Evolutionary conservation across 179 eudicot genomes (phyloP).

Genomic region (Pouteria campechiana): DNA sequence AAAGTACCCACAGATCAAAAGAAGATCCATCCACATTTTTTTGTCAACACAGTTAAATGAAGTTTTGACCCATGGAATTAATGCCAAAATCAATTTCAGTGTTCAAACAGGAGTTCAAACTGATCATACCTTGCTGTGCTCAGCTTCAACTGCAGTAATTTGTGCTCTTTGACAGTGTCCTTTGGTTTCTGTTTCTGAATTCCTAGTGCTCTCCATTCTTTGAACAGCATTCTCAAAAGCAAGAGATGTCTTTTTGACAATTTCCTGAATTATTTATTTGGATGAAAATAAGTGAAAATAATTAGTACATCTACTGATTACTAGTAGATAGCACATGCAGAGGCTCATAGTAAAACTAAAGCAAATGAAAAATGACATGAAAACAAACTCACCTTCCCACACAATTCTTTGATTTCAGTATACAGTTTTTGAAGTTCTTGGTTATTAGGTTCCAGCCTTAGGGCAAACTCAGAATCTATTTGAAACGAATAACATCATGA

Average conservation of each 20-base stretch:
- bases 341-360: background rate
- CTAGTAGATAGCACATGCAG: background rate
- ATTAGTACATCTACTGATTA: background rate
- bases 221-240: slow-evolving; percentile 18
- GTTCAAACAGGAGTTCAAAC: too few relatives aligned
- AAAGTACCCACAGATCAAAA: too few relatives aligned
- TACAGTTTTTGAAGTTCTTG: slow-evolving; percentile 84
- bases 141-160: slow-evolving; percentile 26
- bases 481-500: slow-evolving; percentile 1
- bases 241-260: slow-evolving; percentile 58
- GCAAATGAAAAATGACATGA: background rate
- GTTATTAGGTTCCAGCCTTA: slow-evolving; percentile 82
- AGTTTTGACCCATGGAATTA: too few relatives aligned
- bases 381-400: slow-evolving; percentile 45
- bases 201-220: slow-evolving; percentile 28
- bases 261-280: slow-evolving; percentile 33
- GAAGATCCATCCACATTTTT: too few relatives aligned
- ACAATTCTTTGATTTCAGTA: slow-evolving; percentile 56
- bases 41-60: too few relatives aligned
- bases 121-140: slow-evolving; percentile 26
- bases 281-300: background rate
- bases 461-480: slow-evolving; percentile 84
- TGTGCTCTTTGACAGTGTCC: slow-evolving; percentile 27
- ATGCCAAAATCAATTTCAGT: too few relatives aligned
- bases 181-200: slow-evolving; percentile 16